phyloP scores from a whole-genome alignment of 768 basidiomycete species.

The Pulveroboletus sp. region DNA sequence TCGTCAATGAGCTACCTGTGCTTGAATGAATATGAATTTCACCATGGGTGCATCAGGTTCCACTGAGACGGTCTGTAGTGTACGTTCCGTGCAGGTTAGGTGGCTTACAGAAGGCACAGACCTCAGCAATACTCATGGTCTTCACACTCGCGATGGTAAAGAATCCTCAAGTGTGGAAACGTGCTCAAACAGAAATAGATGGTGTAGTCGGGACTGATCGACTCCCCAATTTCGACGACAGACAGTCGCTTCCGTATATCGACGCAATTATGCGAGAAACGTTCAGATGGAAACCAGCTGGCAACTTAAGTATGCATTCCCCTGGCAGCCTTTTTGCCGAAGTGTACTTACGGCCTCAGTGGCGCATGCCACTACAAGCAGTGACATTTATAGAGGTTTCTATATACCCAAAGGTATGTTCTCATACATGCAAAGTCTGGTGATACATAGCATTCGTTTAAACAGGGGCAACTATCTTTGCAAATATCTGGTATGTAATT shows the following conservation, averaged over 20 bases:
- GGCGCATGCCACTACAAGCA: conserved; percentile 8
- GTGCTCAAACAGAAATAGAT: conserved; percentile 12
- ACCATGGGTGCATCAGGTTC: neutral
- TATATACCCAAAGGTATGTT: conserved; percentile 18
- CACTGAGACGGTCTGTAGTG: conserved; percentile 8
- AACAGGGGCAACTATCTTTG: neutral
- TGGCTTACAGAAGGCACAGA: conserved; percentile 1
- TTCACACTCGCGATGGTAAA: conserved; percentile 14
- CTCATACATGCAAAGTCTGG: neutral
- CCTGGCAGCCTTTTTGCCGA: neutral
- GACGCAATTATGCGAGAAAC: conserved; percentile 16
- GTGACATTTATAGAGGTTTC: conserved; percentile 12
- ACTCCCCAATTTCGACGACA: conserved; percentile 17
- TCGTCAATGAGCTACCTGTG: neutral
- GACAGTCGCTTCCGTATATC: conserved; percentile 14
- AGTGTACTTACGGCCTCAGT: neutral
- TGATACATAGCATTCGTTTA: neutral
- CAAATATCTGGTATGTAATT: neutral
- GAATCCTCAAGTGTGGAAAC: conserved; percentile 11
- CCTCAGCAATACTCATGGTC: neutral
- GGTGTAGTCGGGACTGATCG: conserved; percentile 1
- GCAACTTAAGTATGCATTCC: conserved; percentile 8
- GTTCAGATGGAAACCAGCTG: conserved; percentile 12
- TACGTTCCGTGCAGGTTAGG: no score
- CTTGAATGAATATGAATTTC: neutral